A percentile compares a stretch with the other conserved stretches of the same genome.
Conservation (phyloP, 345 rosid species). For the Adansonia digitata region DNA sequence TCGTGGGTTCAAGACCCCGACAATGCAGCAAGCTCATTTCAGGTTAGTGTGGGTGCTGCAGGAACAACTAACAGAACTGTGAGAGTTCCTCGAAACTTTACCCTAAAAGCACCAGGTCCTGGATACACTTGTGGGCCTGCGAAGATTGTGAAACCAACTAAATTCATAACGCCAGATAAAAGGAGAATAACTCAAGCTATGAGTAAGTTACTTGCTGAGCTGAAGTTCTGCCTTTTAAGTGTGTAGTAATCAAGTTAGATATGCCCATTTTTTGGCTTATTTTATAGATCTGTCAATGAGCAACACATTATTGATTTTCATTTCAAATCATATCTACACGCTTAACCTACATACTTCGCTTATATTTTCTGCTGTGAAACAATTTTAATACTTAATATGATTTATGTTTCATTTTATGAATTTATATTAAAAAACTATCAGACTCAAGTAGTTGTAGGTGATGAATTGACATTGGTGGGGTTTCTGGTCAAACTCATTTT, state of each 20-base stretch:
- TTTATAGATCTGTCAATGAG: background rate
- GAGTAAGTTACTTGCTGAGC: slow-evolving; percentile 55
- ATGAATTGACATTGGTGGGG: too few species aligned
- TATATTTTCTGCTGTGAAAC: background rate
- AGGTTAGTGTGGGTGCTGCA: slow-evolving; percentile 75
- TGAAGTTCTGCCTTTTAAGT: background rate
- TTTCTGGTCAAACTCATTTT: too few species aligned
- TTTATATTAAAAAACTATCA: background rate
- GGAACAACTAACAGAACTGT: slow-evolving; percentile 84
- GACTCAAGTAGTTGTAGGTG: too few species aligned
- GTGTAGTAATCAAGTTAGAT: background rate
- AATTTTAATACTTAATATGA: background rate
- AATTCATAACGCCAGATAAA: slow-evolving; percentile 50
- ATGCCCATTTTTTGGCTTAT: background rate
- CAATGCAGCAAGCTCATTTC: slow-evolving; percentile 73
- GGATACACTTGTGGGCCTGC: slow-evolving; percentile 90
- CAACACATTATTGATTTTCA: background rate
- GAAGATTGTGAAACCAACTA: slow-evolving; percentile 64
- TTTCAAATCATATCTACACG: background rate
- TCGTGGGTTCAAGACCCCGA: slow-evolving; percentile 79
- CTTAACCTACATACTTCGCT: background rate
- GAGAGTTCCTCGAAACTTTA: slow-evolving; percentile 72
- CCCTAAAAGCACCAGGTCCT: slow-evolving; percentile 82
- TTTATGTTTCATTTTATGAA: background rate
- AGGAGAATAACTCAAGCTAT: slow-evolving; percentile 85